phyloP scores from a whole-genome alignment of 345 rosid species.

The Microcos paniculata region DNA sequence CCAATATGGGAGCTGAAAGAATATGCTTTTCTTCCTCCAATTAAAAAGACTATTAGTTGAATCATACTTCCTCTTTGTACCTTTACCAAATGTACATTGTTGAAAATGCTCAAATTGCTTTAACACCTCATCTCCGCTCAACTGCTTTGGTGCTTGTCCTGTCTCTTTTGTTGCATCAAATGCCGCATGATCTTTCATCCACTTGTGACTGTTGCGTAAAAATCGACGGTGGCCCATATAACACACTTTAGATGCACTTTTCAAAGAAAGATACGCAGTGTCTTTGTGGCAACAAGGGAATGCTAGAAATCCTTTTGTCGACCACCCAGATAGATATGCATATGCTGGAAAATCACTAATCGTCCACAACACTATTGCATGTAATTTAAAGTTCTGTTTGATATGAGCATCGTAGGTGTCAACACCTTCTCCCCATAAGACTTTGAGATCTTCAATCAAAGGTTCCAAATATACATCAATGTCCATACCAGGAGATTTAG shows the following conservation, averaged over 20 bases:
- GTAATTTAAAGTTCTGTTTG: neutral
- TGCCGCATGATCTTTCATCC: too few species aligned
- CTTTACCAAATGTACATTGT: neutral
- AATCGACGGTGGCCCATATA: too few species aligned
- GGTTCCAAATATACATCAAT: neutral
- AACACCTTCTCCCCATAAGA: neutral
- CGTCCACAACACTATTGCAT: neutral
- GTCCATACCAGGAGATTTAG: neutral
- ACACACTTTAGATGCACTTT: neutral
- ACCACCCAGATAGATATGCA: neutral
- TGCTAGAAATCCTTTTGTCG: neutral
- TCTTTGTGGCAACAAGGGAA: neutral
- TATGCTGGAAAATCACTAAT: neutral
- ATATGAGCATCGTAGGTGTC: neutral
- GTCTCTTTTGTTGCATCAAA: neutral
- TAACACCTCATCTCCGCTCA: neutral
- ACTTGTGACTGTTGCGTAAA: too few species aligned
- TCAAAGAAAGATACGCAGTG: neutral
- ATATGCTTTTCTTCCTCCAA: neutral
- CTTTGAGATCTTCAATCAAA: neutral
- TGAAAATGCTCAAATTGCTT: neutral
- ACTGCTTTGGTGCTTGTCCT: neutral
- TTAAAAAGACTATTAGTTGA: neutral
- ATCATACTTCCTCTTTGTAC: neutral
- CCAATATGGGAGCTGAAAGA: conserved; percentile 1